Evolutionary conservation across 345 rosid species (phyloP).

Genomic region (Abelmoschus esculentus): DNA sequence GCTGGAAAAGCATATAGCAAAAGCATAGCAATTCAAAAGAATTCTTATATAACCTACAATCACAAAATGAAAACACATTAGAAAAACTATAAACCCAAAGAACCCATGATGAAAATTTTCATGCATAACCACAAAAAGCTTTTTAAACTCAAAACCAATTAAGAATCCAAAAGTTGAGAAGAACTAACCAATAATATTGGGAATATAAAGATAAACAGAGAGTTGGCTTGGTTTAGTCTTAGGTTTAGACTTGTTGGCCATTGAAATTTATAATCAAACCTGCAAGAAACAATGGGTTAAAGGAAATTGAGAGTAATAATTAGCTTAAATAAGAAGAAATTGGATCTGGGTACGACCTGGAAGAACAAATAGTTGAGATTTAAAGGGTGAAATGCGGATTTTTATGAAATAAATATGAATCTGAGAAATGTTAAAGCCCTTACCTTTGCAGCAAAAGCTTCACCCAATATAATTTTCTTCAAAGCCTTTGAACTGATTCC

Average conservation of each 20-base stretch:
- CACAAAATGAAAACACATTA: not conserved
- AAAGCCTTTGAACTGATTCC: not conserved
- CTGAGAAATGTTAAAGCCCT: not conserved
- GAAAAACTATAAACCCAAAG: not conserved
- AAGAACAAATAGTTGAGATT: not conserved
- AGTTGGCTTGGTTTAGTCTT: slow-evolving; percentile 35
- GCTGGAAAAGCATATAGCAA: slow-evolving; percentile 73
- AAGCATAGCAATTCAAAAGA: slow-evolving; percentile 69
- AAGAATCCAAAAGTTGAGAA: not conserved
- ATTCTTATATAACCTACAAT: slow-evolving; percentile 67
- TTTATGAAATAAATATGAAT: not conserved
- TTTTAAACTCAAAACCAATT: not conserved
- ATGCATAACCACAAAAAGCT: not conserved
- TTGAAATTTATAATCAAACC: slow-evolving; percentile 20
- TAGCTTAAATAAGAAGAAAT: not conserved
- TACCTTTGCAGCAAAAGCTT: not conserved
- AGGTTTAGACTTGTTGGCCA: slow-evolving; percentile 55
- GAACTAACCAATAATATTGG: slow-evolving; percentile 76
- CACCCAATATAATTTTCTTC: not conserved
- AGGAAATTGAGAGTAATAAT: not conserved
- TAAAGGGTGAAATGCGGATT: not conserved
- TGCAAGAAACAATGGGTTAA: not conserved
- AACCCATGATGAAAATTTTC: not conserved
- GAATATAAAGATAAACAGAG: slow-evolving; percentile 74
- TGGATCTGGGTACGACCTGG: not conserved